Evolutionary conservation across 139 green algal species (phyloP).

Genomic region (Micractinium sp.): DNA sequence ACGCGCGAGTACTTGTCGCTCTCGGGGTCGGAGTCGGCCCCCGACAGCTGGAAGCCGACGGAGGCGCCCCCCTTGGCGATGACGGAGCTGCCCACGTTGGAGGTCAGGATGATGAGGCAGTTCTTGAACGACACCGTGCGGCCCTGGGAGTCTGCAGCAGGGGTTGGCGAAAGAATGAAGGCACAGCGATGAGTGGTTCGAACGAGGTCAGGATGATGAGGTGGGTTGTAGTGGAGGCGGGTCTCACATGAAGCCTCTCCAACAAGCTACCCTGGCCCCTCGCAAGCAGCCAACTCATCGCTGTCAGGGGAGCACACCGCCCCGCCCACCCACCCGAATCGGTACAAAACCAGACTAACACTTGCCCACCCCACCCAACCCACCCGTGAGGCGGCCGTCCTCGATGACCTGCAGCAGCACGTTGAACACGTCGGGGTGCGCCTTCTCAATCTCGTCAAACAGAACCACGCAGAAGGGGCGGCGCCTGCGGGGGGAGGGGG

Average conservation of each 20-base stretch:
- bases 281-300: too few species aligned
- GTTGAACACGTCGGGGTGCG: constrained; percentile 99
- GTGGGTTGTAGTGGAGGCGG: background rate
- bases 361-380: background rate
- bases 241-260: too few species aligned
- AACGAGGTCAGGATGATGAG: background rate
- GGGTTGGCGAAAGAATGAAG: too few species aligned
- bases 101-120: constrained; percentile 81
- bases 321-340: background rate
- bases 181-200: background rate
- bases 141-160: constrained; percentile 50
- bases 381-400: constrained; percentile 88
- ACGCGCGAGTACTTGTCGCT: constrained; percentile 62
- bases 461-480: constrained; percentile 84
- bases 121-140: constrained; percentile 85
- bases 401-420: constrained; percentile 98
- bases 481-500: constrained; percentile 35
- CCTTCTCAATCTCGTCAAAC: constrained; percentile 99
- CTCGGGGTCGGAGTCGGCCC: constrained; percentile 35
- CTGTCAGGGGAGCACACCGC: too few species aligned
- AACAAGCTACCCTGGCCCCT: too few species aligned
- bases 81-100: constrained; percentile 73
- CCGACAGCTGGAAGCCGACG: constrained; percentile 73
- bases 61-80: constrained; percentile 69
- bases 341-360: background rate